Evolutionary conservation across 768 basidiomycete species (phyloP), one percentile per base, ranked within the genome.

Genomic region (Pisolithus albus): DNA sequence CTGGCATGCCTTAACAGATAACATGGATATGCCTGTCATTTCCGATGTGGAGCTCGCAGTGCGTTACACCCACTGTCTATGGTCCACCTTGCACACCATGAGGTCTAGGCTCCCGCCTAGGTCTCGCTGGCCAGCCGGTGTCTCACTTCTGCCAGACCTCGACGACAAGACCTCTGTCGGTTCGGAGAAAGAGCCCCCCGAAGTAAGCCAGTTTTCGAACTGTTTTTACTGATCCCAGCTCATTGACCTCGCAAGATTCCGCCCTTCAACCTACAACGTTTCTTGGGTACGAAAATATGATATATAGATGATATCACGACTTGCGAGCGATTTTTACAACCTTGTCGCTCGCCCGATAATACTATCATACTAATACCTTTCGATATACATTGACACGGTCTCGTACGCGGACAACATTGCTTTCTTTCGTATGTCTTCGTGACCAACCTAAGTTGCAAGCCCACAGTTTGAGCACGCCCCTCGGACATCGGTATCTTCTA

Each of bases 61-160:
- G n/a, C 78, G 88, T 43, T 79, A 88, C 59, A 85, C 81, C 3
- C 70, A 78, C n/a, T 72, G 72, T 7, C 56, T 86, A 16, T 86
- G 84, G 84, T 70, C 71, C 7, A 69, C 70, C 45, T 70, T 85
- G 43, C 72, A 82, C 55, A 79, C 80, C 41, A 54, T 72, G 42
- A 73, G 70, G 8, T 69, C 76, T 13, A 77, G 74, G 53, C 60
- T 76, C 3, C 75, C 77, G 0, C 70, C 68, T 4, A 57, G 51
- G 7, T 60, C 61, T 40, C 61, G 54, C 30, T 67, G 69, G 57
- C 72, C 66, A 3, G 56, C 75, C 16, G 81, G 80, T n/a, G 70
- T 74, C 13, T 55, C 69, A 4, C 60, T 79, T 4, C 82, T 81
- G 19, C 72, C 74, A 2, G 42, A 51, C 56, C 59, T 46, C 15